phyloP scores from a whole-genome alignment of 257 asterid genomes.

The Oldenlandia corymbosa region DNA sequence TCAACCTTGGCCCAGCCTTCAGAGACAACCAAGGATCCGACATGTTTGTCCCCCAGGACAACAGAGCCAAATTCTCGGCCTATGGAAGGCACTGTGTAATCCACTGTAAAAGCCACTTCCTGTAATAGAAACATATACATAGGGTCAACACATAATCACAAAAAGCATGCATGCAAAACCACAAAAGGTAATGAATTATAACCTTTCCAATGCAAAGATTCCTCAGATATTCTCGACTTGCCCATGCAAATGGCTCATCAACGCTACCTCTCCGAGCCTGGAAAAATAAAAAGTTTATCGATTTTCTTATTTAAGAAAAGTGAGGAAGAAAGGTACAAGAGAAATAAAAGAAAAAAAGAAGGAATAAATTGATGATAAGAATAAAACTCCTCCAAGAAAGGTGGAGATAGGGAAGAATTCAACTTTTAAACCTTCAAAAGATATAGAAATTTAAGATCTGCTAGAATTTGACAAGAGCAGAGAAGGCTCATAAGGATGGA shows the following conservation, averaged over 20 bases:
- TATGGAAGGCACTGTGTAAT: conserved; percentile 77
- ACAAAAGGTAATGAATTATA: conserved; percentile 11
- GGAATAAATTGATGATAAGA: neutral
- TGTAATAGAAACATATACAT: conserved; percentile 19
- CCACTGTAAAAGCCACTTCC: conserved; percentile 92
- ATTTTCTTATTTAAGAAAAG: no score
- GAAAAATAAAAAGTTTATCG: no score
- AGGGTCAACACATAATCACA: neutral
- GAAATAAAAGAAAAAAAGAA: neutral
- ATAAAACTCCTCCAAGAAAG: no score
- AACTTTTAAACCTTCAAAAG: neutral
- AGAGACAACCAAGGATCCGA: conserved; percentile 65
- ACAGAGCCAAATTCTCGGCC: conserved; percentile 93
- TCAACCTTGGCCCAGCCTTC: conserved; percentile 97
- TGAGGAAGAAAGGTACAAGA: neutral
- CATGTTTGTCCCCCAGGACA: conserved; percentile 71
- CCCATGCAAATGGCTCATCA: conserved; percentile 99
- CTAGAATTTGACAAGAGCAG: neutral
- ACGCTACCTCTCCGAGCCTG: conserved; percentile 83
- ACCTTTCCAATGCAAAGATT: conserved; percentile 95
- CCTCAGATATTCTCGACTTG: conserved; percentile 82
- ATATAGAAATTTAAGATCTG: neutral
- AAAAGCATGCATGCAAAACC: neutral
- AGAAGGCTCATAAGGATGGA: neutral
- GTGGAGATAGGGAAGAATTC: no score